phyloP scores from a whole-genome alignment of 2,329 filamentous ascomycete species.

The Aspergillus glaucus region DNA sequence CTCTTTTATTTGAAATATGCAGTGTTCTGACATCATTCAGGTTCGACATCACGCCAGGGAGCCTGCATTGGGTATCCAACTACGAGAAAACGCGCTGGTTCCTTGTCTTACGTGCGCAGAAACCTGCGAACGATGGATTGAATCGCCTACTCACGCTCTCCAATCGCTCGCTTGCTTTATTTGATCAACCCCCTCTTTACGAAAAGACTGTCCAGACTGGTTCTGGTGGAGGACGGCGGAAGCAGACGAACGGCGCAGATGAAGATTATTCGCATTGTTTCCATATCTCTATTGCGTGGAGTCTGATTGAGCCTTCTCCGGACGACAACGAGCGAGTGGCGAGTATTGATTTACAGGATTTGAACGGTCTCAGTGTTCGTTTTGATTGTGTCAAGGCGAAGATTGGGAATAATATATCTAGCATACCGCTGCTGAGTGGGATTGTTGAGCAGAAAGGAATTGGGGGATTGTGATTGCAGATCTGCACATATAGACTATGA shows the following conservation, averaged over 20 bases:
- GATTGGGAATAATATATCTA: constrained; percentile 62
- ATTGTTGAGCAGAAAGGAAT: constrained; percentile 7
- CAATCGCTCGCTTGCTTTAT: constrained; percentile 56
- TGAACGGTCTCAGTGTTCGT: constrained; percentile 43
- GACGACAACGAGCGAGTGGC: constrained; percentile 33
- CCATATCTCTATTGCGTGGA: constrained; percentile 89
- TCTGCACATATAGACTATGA: background rate
- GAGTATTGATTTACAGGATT: constrained; percentile 16
- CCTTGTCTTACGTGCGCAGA: constrained; percentile 63
- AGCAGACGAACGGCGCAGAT: background rate
- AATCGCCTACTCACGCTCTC: constrained; percentile 58
- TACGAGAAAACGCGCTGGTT: constrained; percentile 69
- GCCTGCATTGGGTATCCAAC: constrained; percentile 61
- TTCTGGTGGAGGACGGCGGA: background rate
- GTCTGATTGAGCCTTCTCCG: constrained; percentile 49
- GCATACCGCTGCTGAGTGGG: constrained; percentile 19
- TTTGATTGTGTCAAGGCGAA: constrained; percentile 65
- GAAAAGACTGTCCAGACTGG: constrained; percentile 3
- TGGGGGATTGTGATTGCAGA: constrained; percentile 5
- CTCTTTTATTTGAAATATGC: background rate
- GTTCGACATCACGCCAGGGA: constrained; percentile 43
- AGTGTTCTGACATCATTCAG: constrained; percentile 28
- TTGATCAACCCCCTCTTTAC: constrained; percentile 69
- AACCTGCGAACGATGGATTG: constrained; percentile 48
- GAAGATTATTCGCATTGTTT: constrained; percentile 56